phyloP scores from a whole-genome alignment of 306 rosid genomes.

The Cucurbita pepo region DNA sequence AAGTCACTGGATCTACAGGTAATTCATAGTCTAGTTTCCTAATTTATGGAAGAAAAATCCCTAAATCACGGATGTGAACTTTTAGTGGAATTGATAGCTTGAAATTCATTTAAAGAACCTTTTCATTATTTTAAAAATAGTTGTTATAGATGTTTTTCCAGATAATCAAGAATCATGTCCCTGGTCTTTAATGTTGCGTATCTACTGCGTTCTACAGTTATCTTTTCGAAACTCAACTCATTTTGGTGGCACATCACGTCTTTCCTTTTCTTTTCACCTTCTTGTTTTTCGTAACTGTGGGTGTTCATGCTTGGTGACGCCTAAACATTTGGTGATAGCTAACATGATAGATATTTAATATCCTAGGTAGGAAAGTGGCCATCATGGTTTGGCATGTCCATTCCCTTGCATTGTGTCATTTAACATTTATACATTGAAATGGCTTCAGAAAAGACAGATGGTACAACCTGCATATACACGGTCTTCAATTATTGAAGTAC shows the following conservation, averaged over 20 bases:
- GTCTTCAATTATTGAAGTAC: neutral
- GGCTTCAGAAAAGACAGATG: neutral
- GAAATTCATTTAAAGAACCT: too few species aligned
- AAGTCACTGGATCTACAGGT: conserved; percentile 91
- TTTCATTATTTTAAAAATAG: neutral
- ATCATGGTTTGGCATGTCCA: neutral
- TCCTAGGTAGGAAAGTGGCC: neutral
- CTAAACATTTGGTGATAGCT: neutral
- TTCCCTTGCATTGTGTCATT: neutral
- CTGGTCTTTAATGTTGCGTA: neutral
- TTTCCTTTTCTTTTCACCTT: neutral
- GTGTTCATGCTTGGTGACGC: neutral
- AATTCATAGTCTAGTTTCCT: neutral
- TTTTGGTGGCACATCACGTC: neutral
- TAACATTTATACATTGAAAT: neutral
- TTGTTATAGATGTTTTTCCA: neutral
- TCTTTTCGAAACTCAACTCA: neutral
- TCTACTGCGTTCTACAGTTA: neutral
- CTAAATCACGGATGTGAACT: neutral
- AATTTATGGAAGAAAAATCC: neutral
- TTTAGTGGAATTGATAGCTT: neutral
- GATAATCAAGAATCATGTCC: neutral
- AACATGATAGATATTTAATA: neutral
- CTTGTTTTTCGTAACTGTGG: neutral
- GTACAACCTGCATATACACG: neutral